Percentiles rank a stretch among this genome's conserved stretches.
Evolutionary conservation across 768 basidiomycete genomes (phyloP).

Genomic region (Obba rivulosa): DNA sequence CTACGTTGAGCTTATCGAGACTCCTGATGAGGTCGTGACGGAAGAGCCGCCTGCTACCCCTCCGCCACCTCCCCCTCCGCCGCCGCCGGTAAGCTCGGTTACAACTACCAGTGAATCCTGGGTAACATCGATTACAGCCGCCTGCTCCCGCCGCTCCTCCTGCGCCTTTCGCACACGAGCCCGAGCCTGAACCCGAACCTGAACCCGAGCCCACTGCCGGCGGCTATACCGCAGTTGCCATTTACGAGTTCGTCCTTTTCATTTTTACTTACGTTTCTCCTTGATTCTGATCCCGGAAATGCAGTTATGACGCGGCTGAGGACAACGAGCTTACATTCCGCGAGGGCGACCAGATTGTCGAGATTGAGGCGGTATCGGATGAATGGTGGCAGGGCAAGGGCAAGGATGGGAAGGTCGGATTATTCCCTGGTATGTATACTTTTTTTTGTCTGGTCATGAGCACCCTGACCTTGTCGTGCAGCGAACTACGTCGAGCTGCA

Average conservation of each 20-base stretch:
- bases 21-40: conserved; percentile 30
- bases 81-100: conserved; percentile 31
- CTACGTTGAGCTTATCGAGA: conserved; percentile 76
- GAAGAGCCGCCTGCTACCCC: conserved; percentile 42
- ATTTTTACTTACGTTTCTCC: not conserved
- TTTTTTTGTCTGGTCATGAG: not conserved
- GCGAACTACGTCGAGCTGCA: conserved; percentile 15
- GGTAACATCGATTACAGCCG: not conserved
- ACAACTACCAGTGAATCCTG: not conserved
- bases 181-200: conserved; percentile 41
- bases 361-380: conserved; percentile 79
- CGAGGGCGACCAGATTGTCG: conserved; percentile 74
- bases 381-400: conserved; percentile 85
- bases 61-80: conserved; percentile 56
- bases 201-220: conserved; percentile 42
- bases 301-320: conserved; percentile 83
- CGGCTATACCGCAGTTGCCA: conserved; percentile 56
- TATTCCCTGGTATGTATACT: conserved; percentile 65
- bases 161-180: conserved; percentile 35
- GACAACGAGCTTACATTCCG: conserved; percentile 87
- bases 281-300: conserved; percentile 2
- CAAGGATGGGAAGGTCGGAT: conserved; percentile 47
- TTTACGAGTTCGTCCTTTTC: conserved; percentile 57
- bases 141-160: conserved; percentile 17
- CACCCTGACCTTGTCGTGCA: not conserved